Conservation (phyloP, 192 early-diverging fungal species). For the Umbelopsis isabellina region DNA sequence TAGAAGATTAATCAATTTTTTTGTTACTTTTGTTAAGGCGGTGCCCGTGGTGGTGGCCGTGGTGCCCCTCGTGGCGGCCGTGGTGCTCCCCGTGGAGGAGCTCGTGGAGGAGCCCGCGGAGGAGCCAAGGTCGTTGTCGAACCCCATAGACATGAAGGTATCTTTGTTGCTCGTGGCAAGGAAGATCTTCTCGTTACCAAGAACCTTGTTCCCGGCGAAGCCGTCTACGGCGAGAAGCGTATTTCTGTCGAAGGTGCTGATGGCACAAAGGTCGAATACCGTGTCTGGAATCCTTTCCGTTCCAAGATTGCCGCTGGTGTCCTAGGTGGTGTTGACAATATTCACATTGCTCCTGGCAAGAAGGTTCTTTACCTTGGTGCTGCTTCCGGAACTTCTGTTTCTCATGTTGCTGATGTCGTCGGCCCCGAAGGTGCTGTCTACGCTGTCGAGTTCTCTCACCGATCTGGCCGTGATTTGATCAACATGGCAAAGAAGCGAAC, state of each 20-base stretch:
- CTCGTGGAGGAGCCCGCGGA: conserved; percentile 65
- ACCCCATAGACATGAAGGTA: conserved; percentile 94
- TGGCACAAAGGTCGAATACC: conserved; percentile 96
- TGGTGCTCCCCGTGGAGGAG: conserved; percentile 54
- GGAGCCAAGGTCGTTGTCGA: conserved; percentile 96
- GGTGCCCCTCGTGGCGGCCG: conserved; percentile 59
- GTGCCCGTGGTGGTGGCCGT: conserved; percentile 52
- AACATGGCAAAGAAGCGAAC: conserved; percentile 99
- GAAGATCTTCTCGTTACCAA: conserved; percentile 98
- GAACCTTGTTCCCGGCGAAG: conserved; percentile 97
- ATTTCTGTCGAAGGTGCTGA: conserved; percentile 94
- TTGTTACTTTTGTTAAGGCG: neutral
- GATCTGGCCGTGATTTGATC: conserved; percentile 97
- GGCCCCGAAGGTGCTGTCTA: conserved; percentile 96
- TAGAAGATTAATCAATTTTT: neutral
- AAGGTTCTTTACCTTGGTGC: conserved; percentile 99
- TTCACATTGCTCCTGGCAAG: conserved; percentile 92
- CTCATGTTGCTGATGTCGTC: conserved; percentile 97
- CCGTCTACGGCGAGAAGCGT: conserved; percentile 98
- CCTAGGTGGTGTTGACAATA: conserved; percentile 94
- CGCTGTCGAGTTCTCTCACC: conserved; percentile 99
- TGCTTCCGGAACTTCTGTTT: conserved; percentile 92
- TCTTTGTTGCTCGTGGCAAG: conserved; percentile 98
- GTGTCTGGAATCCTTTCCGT: conserved; percentile 99
- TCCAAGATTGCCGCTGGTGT: conserved; percentile 98